Evolutionary conservation across 345 rosid genomes (phyloP).

Genomic region (Populus deltoides): DNA sequence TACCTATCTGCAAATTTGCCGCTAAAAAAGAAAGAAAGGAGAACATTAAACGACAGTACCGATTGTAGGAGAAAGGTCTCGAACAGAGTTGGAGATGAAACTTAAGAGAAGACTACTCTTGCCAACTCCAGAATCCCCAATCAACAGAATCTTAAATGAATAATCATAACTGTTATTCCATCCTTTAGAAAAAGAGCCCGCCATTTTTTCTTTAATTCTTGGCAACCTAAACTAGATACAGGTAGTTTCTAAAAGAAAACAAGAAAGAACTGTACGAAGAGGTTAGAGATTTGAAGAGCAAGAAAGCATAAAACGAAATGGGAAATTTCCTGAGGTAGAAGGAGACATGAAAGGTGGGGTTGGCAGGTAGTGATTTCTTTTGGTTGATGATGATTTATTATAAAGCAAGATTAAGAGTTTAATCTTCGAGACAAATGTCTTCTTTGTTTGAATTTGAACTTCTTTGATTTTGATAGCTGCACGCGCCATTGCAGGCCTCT

Average conservation of each 20-base stretch:
- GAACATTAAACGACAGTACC: constrained; percentile 38
- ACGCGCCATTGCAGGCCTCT: constrained; percentile 16
- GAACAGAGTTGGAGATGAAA: constrained; percentile 67
- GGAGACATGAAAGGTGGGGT: constrained; percentile 20
- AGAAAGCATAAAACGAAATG: not conserved
- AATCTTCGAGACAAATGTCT: constrained; percentile 18
- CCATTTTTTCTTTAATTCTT: not conserved
- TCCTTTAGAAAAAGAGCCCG: constrained; percentile 42
- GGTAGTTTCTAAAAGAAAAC: not conserved
- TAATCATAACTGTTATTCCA: constrained; percentile 64
- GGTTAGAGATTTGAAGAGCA: not conserved
- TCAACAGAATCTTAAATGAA: constrained; percentile 85
- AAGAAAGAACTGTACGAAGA: not conserved
- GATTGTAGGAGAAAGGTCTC: constrained; percentile 80
- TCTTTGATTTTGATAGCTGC: constrained; percentile 7
- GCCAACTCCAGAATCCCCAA: constrained; percentile 98
- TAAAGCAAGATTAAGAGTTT: not conserved
- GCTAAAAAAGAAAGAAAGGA: not conserved
- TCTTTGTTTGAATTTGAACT: not conserved
- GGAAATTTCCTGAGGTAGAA: constrained; percentile 30
- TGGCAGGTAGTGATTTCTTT: constrained; percentile 19
- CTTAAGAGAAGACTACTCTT: constrained; percentile 86
- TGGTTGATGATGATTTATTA: not conserved
- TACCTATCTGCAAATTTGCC: not conserved
- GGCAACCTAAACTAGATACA: not conserved